Evolutionary conservation across 805 yeast species (phyloP).

Genomic region (Metschnikowia drakensbergensis): DNA sequence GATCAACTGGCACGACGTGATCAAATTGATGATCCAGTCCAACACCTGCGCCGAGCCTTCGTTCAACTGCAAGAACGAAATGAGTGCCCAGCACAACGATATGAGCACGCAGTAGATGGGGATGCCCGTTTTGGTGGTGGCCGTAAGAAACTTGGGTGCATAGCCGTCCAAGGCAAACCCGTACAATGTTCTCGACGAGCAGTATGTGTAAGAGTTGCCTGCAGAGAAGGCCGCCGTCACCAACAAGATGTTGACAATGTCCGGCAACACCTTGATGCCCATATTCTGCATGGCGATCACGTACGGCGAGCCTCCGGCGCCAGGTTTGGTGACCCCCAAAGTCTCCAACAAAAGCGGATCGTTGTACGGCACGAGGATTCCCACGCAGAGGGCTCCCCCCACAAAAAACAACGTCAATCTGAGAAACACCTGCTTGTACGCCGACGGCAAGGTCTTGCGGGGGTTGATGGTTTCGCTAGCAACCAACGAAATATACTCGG

Average conservation of each 20-base stretch:
- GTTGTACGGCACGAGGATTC: constrained; percentile 68
- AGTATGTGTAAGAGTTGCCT: constrained; percentile 73
- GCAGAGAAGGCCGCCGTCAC: constrained; percentile 77
- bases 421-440: constrained; percentile 69
- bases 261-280: constrained; percentile 61
- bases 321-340: constrained; percentile 54
- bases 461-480: constrained; percentile 81
- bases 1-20: constrained; percentile 27
- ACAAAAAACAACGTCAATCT: constrained; percentile 66
- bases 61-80: constrained; percentile 60
- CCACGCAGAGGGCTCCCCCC: constrained; percentile 74
- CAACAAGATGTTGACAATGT: constrained; percentile 74
- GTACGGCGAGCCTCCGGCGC: constrained; percentile 81
- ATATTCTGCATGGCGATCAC: constrained; percentile 76
- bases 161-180: constrained; percentile 69
- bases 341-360: constrained; percentile 58
- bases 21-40: constrained; percentile 32
- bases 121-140: constrained; percentile 45
- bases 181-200: constrained; percentile 71
- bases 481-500: constrained; percentile 80
- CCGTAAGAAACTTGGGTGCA: constrained; percentile 66
- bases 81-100: constrained; percentile 51
- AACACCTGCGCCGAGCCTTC: constrained; percentile 25
- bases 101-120: constrained; percentile 44
- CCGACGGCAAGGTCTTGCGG: constrained; percentile 67